Conservation (phyloP, 2,329 filamentous ascomycete genomes). For the Phyllosticta citribraziliensis region DNA sequence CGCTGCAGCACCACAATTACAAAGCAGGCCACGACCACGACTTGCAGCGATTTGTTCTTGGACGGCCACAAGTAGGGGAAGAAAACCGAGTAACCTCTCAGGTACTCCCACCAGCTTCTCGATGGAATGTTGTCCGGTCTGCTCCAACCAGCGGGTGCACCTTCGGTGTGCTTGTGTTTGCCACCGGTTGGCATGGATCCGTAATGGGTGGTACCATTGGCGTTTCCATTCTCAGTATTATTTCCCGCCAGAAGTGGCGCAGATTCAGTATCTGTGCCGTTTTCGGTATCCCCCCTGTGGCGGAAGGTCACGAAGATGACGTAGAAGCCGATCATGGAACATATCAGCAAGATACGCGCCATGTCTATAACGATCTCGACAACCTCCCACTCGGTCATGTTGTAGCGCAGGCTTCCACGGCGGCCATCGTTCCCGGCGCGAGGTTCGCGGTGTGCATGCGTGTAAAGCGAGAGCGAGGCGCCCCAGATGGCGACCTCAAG, state of each 20-base stretch:
- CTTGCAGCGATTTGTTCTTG: constrained; percentile 63
- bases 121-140: constrained; percentile 77
- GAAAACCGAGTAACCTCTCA: constrained; percentile 84
- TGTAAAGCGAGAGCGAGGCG: constrained; percentile 59
- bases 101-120: constrained; percentile 92
- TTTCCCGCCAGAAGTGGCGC: constrained; percentile 52
- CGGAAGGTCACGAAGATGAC: constrained; percentile 39
- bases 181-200: constrained; percentile 38
- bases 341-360: constrained; percentile 57
- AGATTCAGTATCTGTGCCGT: constrained; percentile 41
- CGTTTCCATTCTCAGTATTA: constrained; percentile 37
- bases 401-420: constrained; percentile 18
- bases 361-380: constrained; percentile 58
- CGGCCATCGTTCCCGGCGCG: constrained; percentile 35
- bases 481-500: constrained; percentile 65
- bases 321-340: constrained; percentile 52
- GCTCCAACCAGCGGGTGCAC: constrained; percentile 72
- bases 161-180: constrained; percentile 38
- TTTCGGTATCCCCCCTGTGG: constrained; percentile 17
- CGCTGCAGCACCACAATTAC: constrained; percentile 70
- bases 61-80: constrained; percentile 96
- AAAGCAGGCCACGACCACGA: constrained; percentile 76
- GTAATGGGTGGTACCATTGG: constrained; percentile 43
- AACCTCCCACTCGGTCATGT: constrained; percentile 50
- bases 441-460: constrained; percentile 55